Conservation (phyloP, 257 asterid genomes). For the Scutellaria baicalensis region DNA sequence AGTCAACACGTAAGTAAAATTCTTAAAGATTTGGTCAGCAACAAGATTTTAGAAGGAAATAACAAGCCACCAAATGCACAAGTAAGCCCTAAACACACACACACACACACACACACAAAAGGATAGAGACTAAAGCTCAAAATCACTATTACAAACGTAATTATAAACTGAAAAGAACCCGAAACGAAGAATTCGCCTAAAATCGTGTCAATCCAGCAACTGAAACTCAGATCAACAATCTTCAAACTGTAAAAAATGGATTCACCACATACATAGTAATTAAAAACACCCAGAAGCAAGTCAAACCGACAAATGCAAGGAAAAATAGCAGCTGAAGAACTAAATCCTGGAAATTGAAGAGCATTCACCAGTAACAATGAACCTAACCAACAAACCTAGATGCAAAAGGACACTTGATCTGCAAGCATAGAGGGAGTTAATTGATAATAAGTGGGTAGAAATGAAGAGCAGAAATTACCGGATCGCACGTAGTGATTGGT, state of each 20-base stretch:
- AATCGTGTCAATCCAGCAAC: neutral
- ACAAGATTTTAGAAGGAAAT: conserved; percentile 1
- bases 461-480: conserved; percentile 19
- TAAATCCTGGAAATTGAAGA: neutral
- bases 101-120: neutral
- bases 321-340: neutral
- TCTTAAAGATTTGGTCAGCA: neutral
- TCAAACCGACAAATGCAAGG: conserved; percentile 22
- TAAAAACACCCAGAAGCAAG: conserved; percentile 7
- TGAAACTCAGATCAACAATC: conserved; percentile 22
- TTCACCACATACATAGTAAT: neutral
- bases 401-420: conserved; percentile 23
- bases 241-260: neutral
- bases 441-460: neutral
- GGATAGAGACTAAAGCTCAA: neutral
- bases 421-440: conserved; percentile 11
- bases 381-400: neutral
- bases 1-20: conserved; percentile 4
- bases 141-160: neutral
- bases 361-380: neutral
- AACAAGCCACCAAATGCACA: neutral
- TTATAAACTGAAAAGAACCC: neutral
- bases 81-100: neutral
- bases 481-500: conserved; percentile 9
- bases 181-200: conserved; percentile 8